A percentile compares a stretch with the other conserved stretches of the same genome.
phyloP scores from a whole-genome alignment of 352 stramenopile genomes.

The Globisporangium nunn region DNA sequence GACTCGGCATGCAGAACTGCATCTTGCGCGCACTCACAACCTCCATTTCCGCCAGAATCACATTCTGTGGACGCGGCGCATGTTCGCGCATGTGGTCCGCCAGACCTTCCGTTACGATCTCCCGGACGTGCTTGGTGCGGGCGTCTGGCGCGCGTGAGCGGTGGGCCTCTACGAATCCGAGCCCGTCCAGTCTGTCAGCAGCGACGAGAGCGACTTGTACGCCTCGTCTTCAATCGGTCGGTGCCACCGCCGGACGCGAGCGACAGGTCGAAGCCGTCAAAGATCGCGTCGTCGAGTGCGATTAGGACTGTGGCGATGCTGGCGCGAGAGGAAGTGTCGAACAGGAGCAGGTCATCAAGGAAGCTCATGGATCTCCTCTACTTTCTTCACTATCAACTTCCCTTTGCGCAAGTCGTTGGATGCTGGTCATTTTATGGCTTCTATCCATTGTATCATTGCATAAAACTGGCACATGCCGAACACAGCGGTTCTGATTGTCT shows the following conservation, averaged over 20 bases:
- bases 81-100: no score
- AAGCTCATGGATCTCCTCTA: background rate
- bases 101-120: no score
- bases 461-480: no score
- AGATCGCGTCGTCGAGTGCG: slow-evolving; percentile 4
- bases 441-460: no score
- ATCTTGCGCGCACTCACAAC: no score
- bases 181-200: slow-evolving; percentile 2
- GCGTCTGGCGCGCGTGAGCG: no score
- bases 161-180: slow-evolving; percentile 1
- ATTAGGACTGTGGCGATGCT: background rate
- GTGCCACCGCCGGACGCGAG: background rate
- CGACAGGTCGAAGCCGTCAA: slow-evolving; percentile 4
- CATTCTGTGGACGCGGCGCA: no score
- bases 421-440: background rate
- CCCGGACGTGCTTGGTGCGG: no score
- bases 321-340: background rate
- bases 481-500: no score
- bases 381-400: background rate
- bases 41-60: no score
- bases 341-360: background rate
- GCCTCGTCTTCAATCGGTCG: background rate
- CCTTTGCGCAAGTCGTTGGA: background rate
- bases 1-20: no score
- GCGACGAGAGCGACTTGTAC: slow-evolving; percentile 3